Evolutionary conservation across 2,329 filamentous ascomycete genomes (phyloP).

Genomic region (Ceratocystis huliohia): DNA sequence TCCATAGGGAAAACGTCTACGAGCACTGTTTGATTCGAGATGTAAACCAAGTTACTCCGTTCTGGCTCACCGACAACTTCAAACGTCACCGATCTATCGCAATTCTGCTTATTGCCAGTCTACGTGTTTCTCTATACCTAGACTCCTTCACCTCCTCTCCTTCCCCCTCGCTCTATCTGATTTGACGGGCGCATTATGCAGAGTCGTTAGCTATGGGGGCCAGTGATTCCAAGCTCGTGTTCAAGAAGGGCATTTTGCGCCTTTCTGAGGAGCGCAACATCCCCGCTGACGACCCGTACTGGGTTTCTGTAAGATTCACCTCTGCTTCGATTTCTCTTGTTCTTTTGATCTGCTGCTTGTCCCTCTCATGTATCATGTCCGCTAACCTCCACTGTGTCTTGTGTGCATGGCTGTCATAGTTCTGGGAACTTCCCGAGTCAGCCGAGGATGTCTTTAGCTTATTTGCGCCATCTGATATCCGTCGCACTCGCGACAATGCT

Average conservation of each 20-base stretch:
- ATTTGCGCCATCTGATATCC: slow-evolving; percentile 79
- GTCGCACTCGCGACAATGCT: slow-evolving; percentile 72
- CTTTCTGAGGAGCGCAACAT: slow-evolving; percentile 87
- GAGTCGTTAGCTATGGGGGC: slow-evolving; percentile 58
- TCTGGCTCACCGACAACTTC: background rate
- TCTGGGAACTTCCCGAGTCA: slow-evolving; percentile 94
- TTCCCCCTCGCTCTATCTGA: background rate
- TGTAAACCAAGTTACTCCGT: background rate
- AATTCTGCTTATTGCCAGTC: background rate
- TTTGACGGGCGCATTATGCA: slow-evolving; percentile 13
- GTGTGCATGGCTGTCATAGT: slow-evolving; percentile 41
- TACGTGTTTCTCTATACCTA: background rate
- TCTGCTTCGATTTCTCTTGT: background rate
- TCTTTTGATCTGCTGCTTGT: background rate
- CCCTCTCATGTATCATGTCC: slow-evolving; percentile 16
- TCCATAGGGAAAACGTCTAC: no score
- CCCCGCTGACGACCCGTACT: slow-evolving; percentile 77
- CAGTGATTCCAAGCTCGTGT: slow-evolving; percentile 95
- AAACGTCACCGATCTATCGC: background rate
- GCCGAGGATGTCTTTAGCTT: slow-evolving; percentile 94
- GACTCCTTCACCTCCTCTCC: background rate
- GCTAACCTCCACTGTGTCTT: background rate
- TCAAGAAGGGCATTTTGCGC: slow-evolving; percentile 96
- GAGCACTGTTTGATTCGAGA: background rate
- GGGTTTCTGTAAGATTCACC: slow-evolving; percentile 60